Conservation (phyloP, 352 stramenopile species). For the Phytopythium vexans region DNA sequence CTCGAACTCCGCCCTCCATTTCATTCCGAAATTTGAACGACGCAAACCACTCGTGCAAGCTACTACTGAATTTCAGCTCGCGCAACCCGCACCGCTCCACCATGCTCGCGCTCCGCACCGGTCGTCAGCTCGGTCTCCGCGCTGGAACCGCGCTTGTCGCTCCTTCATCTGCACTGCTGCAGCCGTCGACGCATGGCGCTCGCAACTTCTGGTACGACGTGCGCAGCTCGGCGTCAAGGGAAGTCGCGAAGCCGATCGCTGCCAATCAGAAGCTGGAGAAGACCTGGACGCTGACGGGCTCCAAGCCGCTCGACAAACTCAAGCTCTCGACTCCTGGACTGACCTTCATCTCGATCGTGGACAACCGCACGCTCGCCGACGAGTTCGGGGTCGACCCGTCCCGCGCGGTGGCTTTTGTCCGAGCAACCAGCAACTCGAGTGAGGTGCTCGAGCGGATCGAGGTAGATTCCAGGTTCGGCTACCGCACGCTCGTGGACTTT, state of each 20-base stretch:
- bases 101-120: neutral
- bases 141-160: too few species aligned
- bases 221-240: neutral
- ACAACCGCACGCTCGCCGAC: constrained; percentile 14
- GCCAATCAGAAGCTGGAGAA: constrained; percentile 19
- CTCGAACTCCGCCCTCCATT: too few species aligned
- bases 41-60: too few species aligned
- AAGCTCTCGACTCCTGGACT: constrained; percentile 22
- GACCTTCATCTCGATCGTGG: constrained; percentile 35
- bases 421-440: constrained; percentile 14
- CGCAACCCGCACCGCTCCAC: neutral
- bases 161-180: too few species aligned
- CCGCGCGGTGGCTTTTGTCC: constrained; percentile 9
- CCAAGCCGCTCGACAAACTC: constrained; percentile 18
- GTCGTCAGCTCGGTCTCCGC: neutral
- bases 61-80: too few species aligned
- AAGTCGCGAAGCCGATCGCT: constrained; percentile 7
- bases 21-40: neutral
- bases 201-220: constrained; percentile 1
- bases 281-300: constrained; percentile 28
- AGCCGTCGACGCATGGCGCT: too few species aligned
- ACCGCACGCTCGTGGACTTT: constrained; percentile 15
- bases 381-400: constrained; percentile 4
- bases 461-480: constrained; percentile 12
- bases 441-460: constrained; percentile 14